Conservation (phyloP, 1,284 basidiomycete genomes). For the Agaricales sp. region DNA sequence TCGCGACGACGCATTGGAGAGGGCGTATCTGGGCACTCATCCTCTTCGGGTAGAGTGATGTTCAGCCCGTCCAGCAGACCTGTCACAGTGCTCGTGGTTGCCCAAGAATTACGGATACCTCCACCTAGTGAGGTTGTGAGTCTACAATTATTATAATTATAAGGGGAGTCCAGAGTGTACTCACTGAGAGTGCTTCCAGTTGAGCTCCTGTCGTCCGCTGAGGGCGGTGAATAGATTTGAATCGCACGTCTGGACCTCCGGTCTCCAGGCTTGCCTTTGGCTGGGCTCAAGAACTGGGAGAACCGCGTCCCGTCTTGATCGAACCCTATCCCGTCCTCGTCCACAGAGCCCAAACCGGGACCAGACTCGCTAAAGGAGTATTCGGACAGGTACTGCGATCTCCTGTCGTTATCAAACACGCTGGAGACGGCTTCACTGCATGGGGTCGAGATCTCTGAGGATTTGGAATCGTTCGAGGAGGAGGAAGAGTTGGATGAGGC, state of each 20-base stretch:
- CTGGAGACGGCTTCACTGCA: conserved; percentile 2
- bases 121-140: conserved; percentile 10
- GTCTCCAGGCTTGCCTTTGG: background rate
- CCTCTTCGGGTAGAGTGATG: conserved; percentile 27
- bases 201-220: background rate
- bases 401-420: background rate
- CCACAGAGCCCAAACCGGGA: background rate
- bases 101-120: conserved; percentile 32
- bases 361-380: background rate
- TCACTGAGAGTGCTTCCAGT: background rate
- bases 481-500: conserved; percentile 33
- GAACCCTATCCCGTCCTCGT: background rate
- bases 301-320: background rate
- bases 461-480: conserved; percentile 23
- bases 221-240: background rate
- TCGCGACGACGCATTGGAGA: conserved; percentile 8
- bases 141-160: background rate
- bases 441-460: conserved; percentile 15
- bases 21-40: conserved; percentile 19
- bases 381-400: background rate
- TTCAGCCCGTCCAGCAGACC: conserved; percentile 31
- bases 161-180: background rate
- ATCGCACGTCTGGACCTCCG: background rate
- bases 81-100: conserved; percentile 27
- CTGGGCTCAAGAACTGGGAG: background rate